Base-by-base conservation (phyloP, 306 rosid species). In the Medicago arabica region DNA sequence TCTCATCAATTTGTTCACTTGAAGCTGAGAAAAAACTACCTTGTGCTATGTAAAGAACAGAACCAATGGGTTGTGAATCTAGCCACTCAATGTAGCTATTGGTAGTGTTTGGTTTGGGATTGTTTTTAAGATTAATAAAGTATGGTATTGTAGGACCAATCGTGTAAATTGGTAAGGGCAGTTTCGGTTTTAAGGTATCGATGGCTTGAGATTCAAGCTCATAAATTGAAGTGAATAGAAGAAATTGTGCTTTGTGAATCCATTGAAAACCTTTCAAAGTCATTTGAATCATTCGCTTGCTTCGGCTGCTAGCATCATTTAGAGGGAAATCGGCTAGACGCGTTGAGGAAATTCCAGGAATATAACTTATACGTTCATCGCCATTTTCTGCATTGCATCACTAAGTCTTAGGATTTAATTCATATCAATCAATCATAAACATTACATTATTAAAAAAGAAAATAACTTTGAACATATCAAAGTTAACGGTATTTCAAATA, bases 21-120 rank as follows among this genome's bases (percentile, higher is more conserved):
- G 88, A 82, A 49, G 67, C 81, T 0, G 86, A 82, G 40, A 67
- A 73, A 67, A 25, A 49, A 16, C 92, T 88, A 11, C 92, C 90
- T 13, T 77, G 73, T 19, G 88, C 78, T 39, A 88, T 69, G 76
- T 84, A 86, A 18, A 88, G 46, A 12, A 88, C 83, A 38, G 86
- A 88, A n/a, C 46, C 4, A 3, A 2, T 8, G 0, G 87, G 87
- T 69, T 86, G 88, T 1, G 55, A 12, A 57, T 88, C 81, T 8
- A 88, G 83, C 92, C 90, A 86, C 13, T 63, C 46, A 0, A 86
- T 17, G 64, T 86, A 83, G 44, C 59, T 12, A 15, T 62, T 34
- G 4, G 23, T 67, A 17, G 40, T 18, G 1, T 23, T 50, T 5
- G 16, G 17, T 1, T 47, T 57, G 18, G 54, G 5, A 5, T 40